Base-by-base conservation (phyloP, 23 red algal species). In the Porphyridium purpureum region DNA sequence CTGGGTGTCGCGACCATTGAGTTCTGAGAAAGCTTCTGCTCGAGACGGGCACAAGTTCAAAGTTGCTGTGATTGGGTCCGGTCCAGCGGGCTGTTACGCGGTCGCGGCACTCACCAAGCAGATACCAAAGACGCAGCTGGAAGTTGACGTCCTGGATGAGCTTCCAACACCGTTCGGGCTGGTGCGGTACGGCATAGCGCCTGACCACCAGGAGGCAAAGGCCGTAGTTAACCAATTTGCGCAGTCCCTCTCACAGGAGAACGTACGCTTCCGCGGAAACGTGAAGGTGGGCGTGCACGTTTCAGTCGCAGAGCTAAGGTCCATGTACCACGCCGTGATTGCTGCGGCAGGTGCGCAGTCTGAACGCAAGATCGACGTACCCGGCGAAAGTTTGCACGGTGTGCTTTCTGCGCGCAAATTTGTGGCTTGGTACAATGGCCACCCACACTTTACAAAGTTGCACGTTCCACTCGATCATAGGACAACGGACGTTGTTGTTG, bases 151-250 rank as follows among this genome's bases (percentile, higher is more conserved):
- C 22, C 32, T 94, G 21, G 87, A 94, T 14, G 34, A 35, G 2
- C 67, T 94, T 2, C 77, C 87, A 6, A 56, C 57, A 9, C 87
- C 87, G 3, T 94, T 94, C 35, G 87, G 87, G 21, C 72, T 94
- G 11, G 55, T 94, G 50, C 87, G 87, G 2, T 94, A 84, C 35
- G 87, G 87, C 29, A 76, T 94, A 1, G 65, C 87, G 34, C 76
- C 77, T 17, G 87, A 94, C 32, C 87, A 94, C 49, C 76, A 59
- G 2, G 70, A 75, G 38, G 80, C 74, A 3, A 76, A 80, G 35
- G 64, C 64, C 7, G 76, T 75, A n/a, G 74, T 66, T 7, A 21
- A 38, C 34, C 26, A 27, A n/a, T 83, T 80, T 55, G 62, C 66
- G n/a, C 31, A 59, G 11, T 17, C 17, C 11, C 38, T 44, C 11